Conservation (phyloP, 257 asterid genomes). For the Solanum rostratum region DNA sequence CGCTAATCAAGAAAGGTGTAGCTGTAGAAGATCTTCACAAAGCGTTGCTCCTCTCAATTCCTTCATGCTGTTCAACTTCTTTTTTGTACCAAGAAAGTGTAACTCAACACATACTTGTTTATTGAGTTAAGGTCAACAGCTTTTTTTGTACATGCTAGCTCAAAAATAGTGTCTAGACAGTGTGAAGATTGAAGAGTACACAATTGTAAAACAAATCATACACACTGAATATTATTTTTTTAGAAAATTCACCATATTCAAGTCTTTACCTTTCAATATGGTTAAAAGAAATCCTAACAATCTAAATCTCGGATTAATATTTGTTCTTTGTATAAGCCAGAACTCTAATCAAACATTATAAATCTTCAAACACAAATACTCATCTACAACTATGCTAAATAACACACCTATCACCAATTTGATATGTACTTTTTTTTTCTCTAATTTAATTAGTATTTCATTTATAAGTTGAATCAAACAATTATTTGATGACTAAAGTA, state of each 20-base stretch:
- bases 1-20: conserved; percentile 13
- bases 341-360: too few relatives aligned
- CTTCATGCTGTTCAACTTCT: background rate
- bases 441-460: background rate
- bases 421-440: background rate
- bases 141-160: too few relatives aligned
- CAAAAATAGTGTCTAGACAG: too few relatives aligned
- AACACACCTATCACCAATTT: too few relatives aligned
- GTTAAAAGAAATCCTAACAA: background rate
- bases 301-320: too few relatives aligned
- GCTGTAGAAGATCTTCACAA: conserved; percentile 12
- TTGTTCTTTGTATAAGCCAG: background rate
- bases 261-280: background rate
- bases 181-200: too few relatives aligned
- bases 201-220: background rate
- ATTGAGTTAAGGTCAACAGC: background rate
- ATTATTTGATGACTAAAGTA: background rate
- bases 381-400: too few relatives aligned
- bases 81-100: background rate
- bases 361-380: too few relatives aligned
- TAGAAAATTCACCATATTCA: background rate
- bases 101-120: background rate
- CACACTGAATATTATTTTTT: too few relatives aligned
- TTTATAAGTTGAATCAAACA: background rate
- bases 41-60: conserved; percentile 10